Evolutionary conservation across 129 eudicot genomes (phyloP).

Genomic region (Lactuca sativa): DNA sequence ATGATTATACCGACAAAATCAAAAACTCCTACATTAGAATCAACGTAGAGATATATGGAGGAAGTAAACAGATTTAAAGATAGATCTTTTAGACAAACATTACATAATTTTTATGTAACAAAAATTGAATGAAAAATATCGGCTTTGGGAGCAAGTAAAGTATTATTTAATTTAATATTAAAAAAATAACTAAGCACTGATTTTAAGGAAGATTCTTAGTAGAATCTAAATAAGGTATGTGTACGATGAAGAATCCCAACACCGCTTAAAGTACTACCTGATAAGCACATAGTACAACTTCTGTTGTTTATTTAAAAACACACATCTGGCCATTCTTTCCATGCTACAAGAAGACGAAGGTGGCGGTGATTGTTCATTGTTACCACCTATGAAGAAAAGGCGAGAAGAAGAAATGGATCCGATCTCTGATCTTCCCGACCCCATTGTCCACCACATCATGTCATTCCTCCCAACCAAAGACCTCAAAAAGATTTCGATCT

Average conservation of each 20-base stretch:
- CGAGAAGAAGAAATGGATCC: slow-evolving; percentile 19
- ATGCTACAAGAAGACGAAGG: slow-evolving; percentile 19
- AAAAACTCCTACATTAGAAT: no score
- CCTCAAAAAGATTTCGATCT: slow-evolving; percentile 21
- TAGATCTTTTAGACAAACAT: no score
- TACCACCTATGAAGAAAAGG: slow-evolving; percentile 1
- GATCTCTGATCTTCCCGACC: slow-evolving; percentile 37
- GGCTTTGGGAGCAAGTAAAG: no score
- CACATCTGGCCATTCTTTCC: background rate
- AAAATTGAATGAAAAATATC: no score
- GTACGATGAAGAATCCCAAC: slow-evolving; percentile 17
- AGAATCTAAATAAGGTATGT: background rate
- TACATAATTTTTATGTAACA: no score
- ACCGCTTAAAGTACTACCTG: background rate
- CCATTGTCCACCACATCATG: slow-evolving; percentile 40
- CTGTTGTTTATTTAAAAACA: background rate
- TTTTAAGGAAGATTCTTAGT: background rate
- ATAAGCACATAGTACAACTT: background rate
- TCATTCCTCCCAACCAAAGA: slow-evolving; percentile 20
- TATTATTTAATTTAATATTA: no score
- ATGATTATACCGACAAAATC: no score
- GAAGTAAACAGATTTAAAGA: no score
- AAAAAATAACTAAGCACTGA: slow-evolving; percentile 1
- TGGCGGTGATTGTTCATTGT: slow-evolving; percentile 6
- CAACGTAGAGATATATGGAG: no score